These are phyloP conservation scores for Amniculicola lignicola DNA, from an alignment of 495 filamentous ascomycete genomes.

Conservation along the genomic window DNA sequence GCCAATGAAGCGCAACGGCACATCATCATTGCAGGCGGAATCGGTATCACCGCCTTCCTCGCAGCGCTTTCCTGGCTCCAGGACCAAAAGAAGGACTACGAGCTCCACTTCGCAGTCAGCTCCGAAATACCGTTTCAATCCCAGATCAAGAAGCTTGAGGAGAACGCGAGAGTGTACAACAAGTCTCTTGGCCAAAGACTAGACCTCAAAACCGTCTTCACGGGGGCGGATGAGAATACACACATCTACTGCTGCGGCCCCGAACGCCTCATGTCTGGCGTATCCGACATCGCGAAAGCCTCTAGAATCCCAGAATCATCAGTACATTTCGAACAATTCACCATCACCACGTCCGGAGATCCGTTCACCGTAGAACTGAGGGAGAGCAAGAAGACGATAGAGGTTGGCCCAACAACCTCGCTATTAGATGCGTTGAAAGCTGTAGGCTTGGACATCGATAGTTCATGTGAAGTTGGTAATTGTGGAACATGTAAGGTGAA, in stretches of 20 bases:
- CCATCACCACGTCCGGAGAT: conserved; percentile 50
- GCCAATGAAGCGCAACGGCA: conserved; percentile 23
- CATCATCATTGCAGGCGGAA: conserved; percentile 33
- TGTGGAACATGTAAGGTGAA: conserved; percentile 57
- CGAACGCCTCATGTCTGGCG: conserved; percentile 49
- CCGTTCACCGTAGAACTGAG: conserved; percentile 53
- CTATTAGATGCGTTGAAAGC: conserved; percentile 45
- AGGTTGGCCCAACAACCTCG: conserved; percentile 42
- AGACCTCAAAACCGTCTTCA: conserved; percentile 46
- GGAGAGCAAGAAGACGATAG: conserved; percentile 35
- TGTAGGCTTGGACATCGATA: conserved; percentile 47
- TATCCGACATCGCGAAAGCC: conserved; percentile 38
- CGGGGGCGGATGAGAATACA: conserved; percentile 45
- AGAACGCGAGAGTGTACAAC: conserved; percentile 47
- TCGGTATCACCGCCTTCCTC: conserved; percentile 32
- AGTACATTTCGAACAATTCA: conserved; percentile 57
- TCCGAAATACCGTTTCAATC: conserved; percentile 22
- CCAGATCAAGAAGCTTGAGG: conserved; percentile 35
- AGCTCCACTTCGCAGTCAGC: conserved; percentile 44
- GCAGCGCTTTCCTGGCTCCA: conserved; percentile 18
- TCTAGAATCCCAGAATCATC: conserved; percentile 45
- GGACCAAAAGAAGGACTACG: conserved; percentile 10
- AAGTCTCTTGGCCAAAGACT: conserved; percentile 47
- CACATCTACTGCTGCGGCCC: conserved; percentile 57
- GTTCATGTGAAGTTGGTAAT: conserved; percentile 57